Base-by-base conservation (phyloP, 768 basidiomycete genomes). In the Boletus eberwhitei region DNA sequence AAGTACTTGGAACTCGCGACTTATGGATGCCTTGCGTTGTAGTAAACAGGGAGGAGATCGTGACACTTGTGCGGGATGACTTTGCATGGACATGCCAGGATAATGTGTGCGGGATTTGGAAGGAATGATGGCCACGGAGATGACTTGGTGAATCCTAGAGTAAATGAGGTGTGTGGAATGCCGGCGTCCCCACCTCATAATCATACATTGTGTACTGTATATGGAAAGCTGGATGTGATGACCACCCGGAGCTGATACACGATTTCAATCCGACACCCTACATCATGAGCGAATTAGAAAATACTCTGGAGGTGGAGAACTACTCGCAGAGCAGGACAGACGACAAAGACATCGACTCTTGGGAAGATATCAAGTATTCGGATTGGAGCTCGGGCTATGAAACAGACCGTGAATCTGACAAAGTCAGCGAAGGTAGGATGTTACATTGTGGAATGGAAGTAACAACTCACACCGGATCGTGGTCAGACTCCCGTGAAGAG, bases 201-300 rank as follows among this genome's bases (percentile, higher is more conserved):
- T 32, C 29, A 32, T 32, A 11, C 11, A 1, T 16, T 64, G 37
- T 37, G 59, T 8, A 32, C 52, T 37, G 59, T 8, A 32, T 54
- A 38, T 64, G 53, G 54, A 64, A 50, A 47, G 35, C 42, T 3
- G 53, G 59, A 19, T 1, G 4, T 3, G 40, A 42, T 17, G 51
- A 7, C 9, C 21, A 12, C 12, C 41, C 39, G 7, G 52, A 59
- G 46, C 44, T 52, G 22, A 48, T 50, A 21, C 57, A 64, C 22
- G 16, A 44, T 21, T 58, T 56, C 50, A 41, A 58, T 22, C 50
- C 59, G 3, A 38, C 38, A 12, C n/a, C 19, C 4, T 2, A 40
- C 4, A 50, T 48, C 26, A 26, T 19, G 13, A 1, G 19, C 12
- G 34, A 31, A 16, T 11, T 22, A 14, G 44, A 46, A 38, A 11